These are phyloP conservation scores for Trametes maxima DNA, from an alignment of 768 basidiomycete species.

Conservation along the genomic window DNA sequence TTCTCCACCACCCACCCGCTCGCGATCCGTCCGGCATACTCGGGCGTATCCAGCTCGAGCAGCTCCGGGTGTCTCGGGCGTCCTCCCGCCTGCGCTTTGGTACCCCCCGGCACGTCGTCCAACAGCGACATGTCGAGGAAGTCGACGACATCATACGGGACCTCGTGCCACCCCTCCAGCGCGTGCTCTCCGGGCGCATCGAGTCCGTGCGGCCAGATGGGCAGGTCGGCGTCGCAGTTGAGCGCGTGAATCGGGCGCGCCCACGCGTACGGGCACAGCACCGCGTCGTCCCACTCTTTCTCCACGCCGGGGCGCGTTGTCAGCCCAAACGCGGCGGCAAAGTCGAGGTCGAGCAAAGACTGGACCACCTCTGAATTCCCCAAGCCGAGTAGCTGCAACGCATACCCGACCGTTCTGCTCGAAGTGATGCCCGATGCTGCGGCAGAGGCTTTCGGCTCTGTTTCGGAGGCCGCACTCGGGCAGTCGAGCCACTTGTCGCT, in stretches of 20 bases:
- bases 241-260: conserved; percentile 68
- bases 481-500: conserved; percentile 69
- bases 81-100: conserved; percentile 11
- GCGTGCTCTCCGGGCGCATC: conserved; percentile 40
- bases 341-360: conserved; percentile 20
- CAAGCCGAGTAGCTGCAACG: conserved; percentile 8
- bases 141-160: conserved; percentile 2
- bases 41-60: conserved; percentile 79
- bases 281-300: conserved; percentile 50
- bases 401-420: conserved; percentile 7
- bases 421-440: background rate
- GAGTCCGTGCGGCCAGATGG: conserved; percentile 73
- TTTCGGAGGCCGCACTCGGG: conserved; percentile 37
- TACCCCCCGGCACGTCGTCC: conserved; percentile 20
- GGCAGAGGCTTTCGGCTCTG: conserved; percentile 4
- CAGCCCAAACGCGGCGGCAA: conserved; percentile 16
- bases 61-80: conserved; percentile 37
- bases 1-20: conserved; percentile 75
- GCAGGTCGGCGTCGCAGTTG: conserved; percentile 65
- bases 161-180: conserved; percentile 4
- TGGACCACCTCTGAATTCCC: conserved; percentile 15
- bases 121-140: conserved; percentile 8
- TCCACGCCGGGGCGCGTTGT: conserved; percentile 24
- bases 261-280: conserved; percentile 81
- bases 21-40: conserved; percentile 73